Conservation (phyloP, 2,329 filamentous ascomycete species). For the Talaromyces sp. region DNA sequence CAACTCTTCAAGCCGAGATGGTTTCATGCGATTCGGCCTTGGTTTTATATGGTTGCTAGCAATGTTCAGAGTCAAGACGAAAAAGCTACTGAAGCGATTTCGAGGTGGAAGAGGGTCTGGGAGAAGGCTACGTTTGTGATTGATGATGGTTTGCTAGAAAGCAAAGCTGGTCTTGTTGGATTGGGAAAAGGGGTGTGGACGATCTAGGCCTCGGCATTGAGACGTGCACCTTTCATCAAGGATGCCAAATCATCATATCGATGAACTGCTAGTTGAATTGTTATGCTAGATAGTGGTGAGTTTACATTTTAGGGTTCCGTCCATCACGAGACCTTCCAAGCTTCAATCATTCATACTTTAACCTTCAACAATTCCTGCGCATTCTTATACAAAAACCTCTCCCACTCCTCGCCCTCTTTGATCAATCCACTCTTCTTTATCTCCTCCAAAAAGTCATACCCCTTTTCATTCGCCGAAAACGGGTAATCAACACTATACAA, state of each 20-base stretch:
- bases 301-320: background rate
- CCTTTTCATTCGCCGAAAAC: slow-evolving; percentile 48
- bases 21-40: no score
- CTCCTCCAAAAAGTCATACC: slow-evolving; percentile 45
- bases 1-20: no score
- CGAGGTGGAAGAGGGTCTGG: background rate
- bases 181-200: background rate
- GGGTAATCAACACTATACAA: slow-evolving; percentile 57
- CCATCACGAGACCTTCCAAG: background rate
- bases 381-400: slow-evolving; percentile 48
- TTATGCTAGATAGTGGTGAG: background rate
- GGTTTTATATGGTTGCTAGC: background rate
- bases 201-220: background rate
- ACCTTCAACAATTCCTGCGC: slow-evolving; percentile 43
- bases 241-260: background rate
- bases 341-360: background rate
- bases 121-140: background rate
- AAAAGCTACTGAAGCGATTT: background rate
- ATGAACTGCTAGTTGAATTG: background rate
- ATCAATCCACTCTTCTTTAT: slow-evolving; percentile 49
- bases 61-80: background rate
- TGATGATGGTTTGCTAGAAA: background rate
- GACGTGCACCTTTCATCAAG: background rate
- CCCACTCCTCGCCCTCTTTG: slow-evolving; percentile 44
- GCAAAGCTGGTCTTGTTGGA: background rate